These are phyloP conservation scores for Linaria vulgaris DNA, from an alignment of 257 asterid species.

Conservation along the genomic window DNA sequence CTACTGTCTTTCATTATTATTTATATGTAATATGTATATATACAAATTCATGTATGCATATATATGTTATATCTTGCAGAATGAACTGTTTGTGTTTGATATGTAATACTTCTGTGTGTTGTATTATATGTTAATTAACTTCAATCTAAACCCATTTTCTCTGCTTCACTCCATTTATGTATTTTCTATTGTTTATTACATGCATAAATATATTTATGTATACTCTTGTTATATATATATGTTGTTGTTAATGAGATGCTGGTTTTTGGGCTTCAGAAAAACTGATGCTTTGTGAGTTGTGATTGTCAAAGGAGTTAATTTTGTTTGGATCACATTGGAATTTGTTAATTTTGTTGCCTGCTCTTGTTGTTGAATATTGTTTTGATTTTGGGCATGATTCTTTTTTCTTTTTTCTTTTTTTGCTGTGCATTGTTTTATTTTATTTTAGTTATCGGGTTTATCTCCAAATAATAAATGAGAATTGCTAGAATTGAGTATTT, in stretches of 20 bases:
- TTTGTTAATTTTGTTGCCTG: slow-evolving; percentile 24
- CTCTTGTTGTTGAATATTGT: slow-evolving; percentile 13
- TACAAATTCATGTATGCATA: too few relatives aligned
- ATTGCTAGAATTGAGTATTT: neutral
- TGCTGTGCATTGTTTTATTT: slow-evolving; percentile 18
- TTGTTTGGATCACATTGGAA: slow-evolving; percentile 47
- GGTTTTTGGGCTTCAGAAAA: too few relatives aligned
- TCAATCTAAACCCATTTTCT: slow-evolving; percentile 39
- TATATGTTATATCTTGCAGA: too few relatives aligned
- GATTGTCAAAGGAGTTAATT: slow-evolving; percentile 30
- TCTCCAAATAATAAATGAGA: slow-evolving; percentile 12
- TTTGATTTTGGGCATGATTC: slow-evolving; percentile 16
- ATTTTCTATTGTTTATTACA: slow-evolving; percentile 27
- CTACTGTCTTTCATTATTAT: too few relatives aligned
- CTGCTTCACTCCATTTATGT: slow-evolving; percentile 6
- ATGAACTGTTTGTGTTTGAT: too few relatives aligned
- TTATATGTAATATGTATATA: too few relatives aligned
- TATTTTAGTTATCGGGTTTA: slow-evolving; percentile 15
- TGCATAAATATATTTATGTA: slow-evolving; percentile 28
- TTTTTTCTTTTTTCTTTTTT: slow-evolving; percentile 11
- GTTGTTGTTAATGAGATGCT: neutral
- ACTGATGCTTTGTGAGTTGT: slow-evolving; percentile 8
- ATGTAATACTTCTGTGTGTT: too few relatives aligned
- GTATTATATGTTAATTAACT: slow-evolving; percentile 34
- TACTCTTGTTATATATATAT: slow-evolving; percentile 2